Conservation (phyloP, 768 basidiomycete genomes). For the Rhodotorula graminis region DNA sequence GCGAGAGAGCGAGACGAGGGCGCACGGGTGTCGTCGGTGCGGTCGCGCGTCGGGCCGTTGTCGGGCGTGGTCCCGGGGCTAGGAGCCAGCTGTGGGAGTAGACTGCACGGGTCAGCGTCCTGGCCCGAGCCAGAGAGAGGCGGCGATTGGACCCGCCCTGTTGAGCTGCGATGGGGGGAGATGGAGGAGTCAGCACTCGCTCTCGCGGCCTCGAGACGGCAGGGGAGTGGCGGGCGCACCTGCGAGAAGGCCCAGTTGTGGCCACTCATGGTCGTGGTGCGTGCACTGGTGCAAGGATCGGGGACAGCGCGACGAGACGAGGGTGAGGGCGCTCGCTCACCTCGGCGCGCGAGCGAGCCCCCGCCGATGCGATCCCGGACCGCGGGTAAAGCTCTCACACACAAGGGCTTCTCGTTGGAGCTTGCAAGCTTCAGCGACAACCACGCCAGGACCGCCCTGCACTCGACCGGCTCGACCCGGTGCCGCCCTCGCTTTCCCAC, state of each 20-base stretch:
- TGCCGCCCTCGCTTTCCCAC: too few relatives aligned
- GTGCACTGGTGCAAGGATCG: too few relatives aligned
- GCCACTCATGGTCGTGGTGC: conserved; percentile 4
- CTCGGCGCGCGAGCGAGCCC: too few relatives aligned
- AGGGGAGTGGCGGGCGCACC: not conserved
- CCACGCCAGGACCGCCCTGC: too few relatives aligned
- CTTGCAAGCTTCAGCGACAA: too few relatives aligned
- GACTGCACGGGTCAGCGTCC: not conserved
- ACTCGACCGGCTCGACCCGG: too few relatives aligned
- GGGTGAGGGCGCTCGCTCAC: not conserved
- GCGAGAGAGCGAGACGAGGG: not conserved
- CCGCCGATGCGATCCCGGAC: too few relatives aligned
- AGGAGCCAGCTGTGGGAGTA: conserved; percentile 11
- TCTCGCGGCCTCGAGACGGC: too few relatives aligned
- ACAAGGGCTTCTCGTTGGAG: too few relatives aligned
- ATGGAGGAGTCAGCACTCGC: conserved; percentile 1
- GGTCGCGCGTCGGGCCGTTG: conserved; percentile 20
- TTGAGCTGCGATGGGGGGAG: conserved; percentile 18
- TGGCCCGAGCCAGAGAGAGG: not conserved
- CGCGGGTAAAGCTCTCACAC: too few relatives aligned
- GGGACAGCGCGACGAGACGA: not conserved
- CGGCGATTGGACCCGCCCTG: conserved; percentile 11
- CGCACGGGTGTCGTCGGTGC: conserved; percentile 26
- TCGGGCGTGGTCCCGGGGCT: conserved; percentile 22
- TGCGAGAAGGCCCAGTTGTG: conserved; percentile 19